Evolutionary conservation across 495 filamentous ascomycete genomes (phyloP), one percentile per base, ranked within the genome.

Genomic region (Xylaria sp.): DNA sequence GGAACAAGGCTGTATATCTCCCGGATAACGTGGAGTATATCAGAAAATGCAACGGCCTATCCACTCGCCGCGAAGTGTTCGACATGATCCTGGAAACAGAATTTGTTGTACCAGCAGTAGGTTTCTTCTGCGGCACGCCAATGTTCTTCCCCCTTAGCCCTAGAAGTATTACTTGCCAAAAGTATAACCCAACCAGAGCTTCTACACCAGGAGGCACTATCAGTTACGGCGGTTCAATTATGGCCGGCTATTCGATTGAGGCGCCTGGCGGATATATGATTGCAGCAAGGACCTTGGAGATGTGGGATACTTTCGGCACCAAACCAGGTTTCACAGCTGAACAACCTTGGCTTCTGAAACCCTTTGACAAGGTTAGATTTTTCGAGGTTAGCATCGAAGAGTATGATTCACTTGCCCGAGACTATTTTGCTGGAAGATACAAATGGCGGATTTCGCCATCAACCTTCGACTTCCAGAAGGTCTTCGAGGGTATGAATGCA

Each of bases 151-250:
- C 1, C 78, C 86, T 31, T 85, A 89, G 74, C 87, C 88, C 0
- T 79, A 85, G 1, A 78, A 85, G 37, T 73, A 83, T 15, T 81
- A 89, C 75, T 80, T 77, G 29, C 81, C 81, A 59, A 2, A 90
- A 90, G 73, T 82, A 82, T 76, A 90, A 90, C 68, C 88, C 88
- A 11, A 86, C 81, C 19, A 81, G 88, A 19, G 82, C 85, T 1
- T 88, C 83, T 72, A 90, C 88, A 0, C 86, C 86, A 0, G 86
- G 82, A n/a, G 88, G 88, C 6, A 84, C 82, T 4, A 81, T 88
- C 0, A 76, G 77, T 5, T 87, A 85, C 83, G 88, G 87, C 19
- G 88, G 88, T 17, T 81, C 78, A 19, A 86, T 84, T 69, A 82
- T 88, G 74, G 80, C 82, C 26, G 75, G 88, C n/a, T 88, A 90